A percentile compares a stretch with the other conserved stretches of the same genome.
These are phyloP conservation scores for Aspergillus calidoustus DNA, from an alignment of 2,329 filamentous ascomycete species.

Conservation along the genomic window DNA sequence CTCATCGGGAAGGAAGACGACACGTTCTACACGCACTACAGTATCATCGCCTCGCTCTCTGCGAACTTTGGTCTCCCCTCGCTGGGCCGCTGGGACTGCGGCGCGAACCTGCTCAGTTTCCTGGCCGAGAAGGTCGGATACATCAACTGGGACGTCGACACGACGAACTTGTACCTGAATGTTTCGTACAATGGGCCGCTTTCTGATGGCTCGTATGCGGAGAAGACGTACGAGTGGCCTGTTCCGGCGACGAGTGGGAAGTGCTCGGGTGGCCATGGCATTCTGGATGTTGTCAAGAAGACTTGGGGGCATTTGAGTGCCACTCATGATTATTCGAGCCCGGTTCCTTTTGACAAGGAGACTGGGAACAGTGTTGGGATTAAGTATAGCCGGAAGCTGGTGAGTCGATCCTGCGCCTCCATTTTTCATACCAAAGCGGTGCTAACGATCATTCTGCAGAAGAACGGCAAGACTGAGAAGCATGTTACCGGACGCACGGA, in stretches of 20 bases:
- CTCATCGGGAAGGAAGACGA: constrained; percentile 70
- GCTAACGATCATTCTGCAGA: neutral
- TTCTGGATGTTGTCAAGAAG: constrained; percentile 37
- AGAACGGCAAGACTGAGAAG: constrained; percentile 4
- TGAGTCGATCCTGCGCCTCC: constrained; percentile 8
- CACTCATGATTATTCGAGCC: constrained; percentile 41
- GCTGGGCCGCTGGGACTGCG: constrained; percentile 73
- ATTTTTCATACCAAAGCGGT: neutral
- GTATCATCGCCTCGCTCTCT: constrained; percentile 67
- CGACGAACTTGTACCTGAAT: constrained; percentile 56
- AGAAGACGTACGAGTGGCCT: constrained; percentile 35
- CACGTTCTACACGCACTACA: constrained; percentile 76
- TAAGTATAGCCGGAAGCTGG: constrained; percentile 23
- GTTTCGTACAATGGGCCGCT: constrained; percentile 57
- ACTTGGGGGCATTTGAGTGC: constrained; percentile 32
- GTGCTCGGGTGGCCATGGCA: constrained; percentile 43
- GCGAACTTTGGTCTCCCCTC: constrained; percentile 73
- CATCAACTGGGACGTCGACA: constrained; percentile 45
- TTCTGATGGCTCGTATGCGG: constrained; percentile 30
- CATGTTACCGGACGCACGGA: neutral
- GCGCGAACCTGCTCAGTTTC: constrained; percentile 68
- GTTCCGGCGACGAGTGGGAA: constrained; percentile 35
- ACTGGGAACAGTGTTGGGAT: constrained; percentile 27
- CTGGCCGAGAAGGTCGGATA: constrained; percentile 68
- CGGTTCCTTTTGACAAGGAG: constrained; percentile 32